A percentile compares a stretch with the other conserved stretches of the same genome.
These are phyloP conservation scores for Amanita rimosa DNA, from an alignment of 768 basidiomycete species.

Conservation along the genomic window DNA sequence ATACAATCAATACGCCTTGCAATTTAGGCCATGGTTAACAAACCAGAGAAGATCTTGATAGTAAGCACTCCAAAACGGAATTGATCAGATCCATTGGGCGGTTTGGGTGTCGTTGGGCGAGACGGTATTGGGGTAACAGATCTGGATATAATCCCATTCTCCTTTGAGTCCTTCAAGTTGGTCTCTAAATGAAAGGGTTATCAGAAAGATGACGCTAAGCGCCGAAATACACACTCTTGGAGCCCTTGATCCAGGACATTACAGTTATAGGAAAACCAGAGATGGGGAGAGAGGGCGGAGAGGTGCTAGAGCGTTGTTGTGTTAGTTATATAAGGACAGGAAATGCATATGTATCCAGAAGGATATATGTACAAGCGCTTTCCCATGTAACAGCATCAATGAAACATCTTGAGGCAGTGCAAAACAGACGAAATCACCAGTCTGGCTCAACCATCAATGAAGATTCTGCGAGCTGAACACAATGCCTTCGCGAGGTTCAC, in stretches of 20 bases:
- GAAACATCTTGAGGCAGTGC: too few species aligned
- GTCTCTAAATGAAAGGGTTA: conserved; percentile 28
- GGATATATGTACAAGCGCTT: not conserved
- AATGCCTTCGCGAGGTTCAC: too few species aligned
- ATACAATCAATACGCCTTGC: not conserved
- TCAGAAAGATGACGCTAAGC: not conserved
- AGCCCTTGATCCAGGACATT: conserved; percentile 6
- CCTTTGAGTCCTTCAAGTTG: conserved; percentile 47
- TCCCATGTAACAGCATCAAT: conserved; percentile 1
- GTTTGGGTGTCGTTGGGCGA: conserved; percentile 67
- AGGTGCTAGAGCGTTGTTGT: conserved; percentile 1
- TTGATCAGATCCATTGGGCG: conserved; percentile 41
- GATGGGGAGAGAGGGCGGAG: not conserved
- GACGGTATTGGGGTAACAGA: conserved; percentile 78
- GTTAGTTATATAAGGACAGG: conserved; percentile 2
- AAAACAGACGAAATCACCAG: too few species aligned
- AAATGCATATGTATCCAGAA: not conserved
- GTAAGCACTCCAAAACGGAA: conserved; percentile 88
- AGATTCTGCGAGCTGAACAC: too few species aligned
- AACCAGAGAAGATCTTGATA: conserved; percentile 91
- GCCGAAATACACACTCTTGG: conserved; percentile 3
- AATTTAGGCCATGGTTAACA: conserved; percentile 14
- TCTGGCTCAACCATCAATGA: too few species aligned
- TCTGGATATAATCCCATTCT: conserved; percentile 62
- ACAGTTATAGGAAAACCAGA: not conserved